Conservation (phyloP, 2,329 filamentous ascomycete genomes). For the Trichophyton rubrum region DNA sequence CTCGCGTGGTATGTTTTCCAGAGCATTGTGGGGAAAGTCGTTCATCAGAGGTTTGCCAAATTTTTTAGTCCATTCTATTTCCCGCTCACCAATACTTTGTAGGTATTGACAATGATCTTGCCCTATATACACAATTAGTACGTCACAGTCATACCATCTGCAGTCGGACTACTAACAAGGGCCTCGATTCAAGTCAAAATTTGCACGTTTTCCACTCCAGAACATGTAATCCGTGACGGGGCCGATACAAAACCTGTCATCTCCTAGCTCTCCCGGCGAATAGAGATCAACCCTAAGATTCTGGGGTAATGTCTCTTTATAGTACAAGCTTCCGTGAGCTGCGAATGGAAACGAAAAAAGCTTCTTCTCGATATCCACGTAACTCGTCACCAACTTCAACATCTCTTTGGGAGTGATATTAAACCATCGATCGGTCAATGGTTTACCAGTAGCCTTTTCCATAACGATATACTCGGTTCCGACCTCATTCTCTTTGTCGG, state of each 20-base stretch:
- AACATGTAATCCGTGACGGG: slow-evolving; percentile 13
- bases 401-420: slow-evolving; percentile 9
- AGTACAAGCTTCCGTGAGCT: slow-evolving; percentile 10
- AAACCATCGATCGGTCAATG: slow-evolving; percentile 23
- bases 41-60: slow-evolving; percentile 10
- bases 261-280: slow-evolving; percentile 6
- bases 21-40: slow-evolving; percentile 8
- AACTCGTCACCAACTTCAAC: slow-evolving; percentile 13
- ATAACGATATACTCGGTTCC: slow-evolving; percentile 33
- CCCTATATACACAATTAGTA: slow-evolving; percentile 3
- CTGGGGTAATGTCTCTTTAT: slow-evolving; percentile 7
- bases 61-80: slow-evolving; percentile 9
- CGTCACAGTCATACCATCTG: slow-evolving; percentile 5
- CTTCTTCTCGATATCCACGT: slow-evolving; percentile 11
- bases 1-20: slow-evolving; percentile 9
- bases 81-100: slow-evolving; percentile 5
- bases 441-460: slow-evolving; percentile 23
- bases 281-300: slow-evolving; percentile 15
- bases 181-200: slow-evolving; percentile 6
- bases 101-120: slow-evolving; percentile 8
- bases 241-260: slow-evolving; percentile 14
- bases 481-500: slow-evolving; percentile 24
- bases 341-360: slow-evolving; percentile 9
- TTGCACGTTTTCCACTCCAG: slow-evolving; percentile 9
- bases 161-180: background rate